A percentile compares a stretch with the other conserved stretches of the same genome.
Evolutionary conservation across 306 rosid species (phyloP).

Genomic region (Medicago arabica): DNA sequence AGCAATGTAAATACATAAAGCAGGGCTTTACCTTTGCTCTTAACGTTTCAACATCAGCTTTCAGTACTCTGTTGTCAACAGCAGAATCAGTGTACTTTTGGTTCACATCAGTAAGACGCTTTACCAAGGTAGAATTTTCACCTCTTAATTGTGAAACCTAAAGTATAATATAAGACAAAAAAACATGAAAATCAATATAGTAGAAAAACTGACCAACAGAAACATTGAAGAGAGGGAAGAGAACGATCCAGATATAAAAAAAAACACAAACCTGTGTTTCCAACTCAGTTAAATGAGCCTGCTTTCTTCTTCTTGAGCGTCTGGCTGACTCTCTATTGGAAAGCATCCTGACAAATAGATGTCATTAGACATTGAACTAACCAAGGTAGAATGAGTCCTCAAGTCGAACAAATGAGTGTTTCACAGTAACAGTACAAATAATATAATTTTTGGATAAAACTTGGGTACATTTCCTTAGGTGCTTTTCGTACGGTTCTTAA

Average conservation of each 20-base stretch:
- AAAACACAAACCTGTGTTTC: constrained; percentile 70
- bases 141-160: constrained; percentile 83
- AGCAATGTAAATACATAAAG: background rate
- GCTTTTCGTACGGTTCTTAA: no score
- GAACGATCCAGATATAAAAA: constrained; percentile 7
- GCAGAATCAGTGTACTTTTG: constrained; percentile 77
- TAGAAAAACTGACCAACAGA: background rate
- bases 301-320: constrained; percentile 98
- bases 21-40: constrained; percentile 84
- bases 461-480: no score
- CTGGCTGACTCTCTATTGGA: constrained; percentile 99
- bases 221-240: background rate
- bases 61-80: constrained; percentile 89
- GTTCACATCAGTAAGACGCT: constrained; percentile 74
- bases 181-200: constrained; percentile 27
- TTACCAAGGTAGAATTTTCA: constrained; percentile 83
- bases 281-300: constrained; percentile 92
- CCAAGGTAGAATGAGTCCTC: constrained; percentile 19
- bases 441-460: background rate
- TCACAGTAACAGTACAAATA: background rate
- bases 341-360: constrained; percentile 78
- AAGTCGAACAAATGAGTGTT: constrained; percentile 21
- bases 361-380: constrained; percentile 30
- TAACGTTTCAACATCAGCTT: constrained; percentile 91
- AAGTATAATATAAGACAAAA: constrained; percentile 42